These are phyloP conservation scores for Quercus robur DNA, from an alignment of 306 rosid species.

Conservation along the genomic window DNA sequence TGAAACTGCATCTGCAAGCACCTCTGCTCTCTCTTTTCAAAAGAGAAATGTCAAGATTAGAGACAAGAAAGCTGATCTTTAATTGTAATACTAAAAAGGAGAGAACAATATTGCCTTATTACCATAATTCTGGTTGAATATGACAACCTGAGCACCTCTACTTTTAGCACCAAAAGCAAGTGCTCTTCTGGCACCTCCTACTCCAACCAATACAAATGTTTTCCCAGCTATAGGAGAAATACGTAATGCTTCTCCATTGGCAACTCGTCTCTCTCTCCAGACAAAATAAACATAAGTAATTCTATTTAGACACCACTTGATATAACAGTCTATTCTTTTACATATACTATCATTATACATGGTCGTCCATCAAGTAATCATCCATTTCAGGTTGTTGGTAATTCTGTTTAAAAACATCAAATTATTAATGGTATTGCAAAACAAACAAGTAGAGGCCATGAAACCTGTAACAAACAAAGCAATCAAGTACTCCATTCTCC, in stretches of 20 bases:
- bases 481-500: background rate
- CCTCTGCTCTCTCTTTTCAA: slow-evolving; percentile 36
- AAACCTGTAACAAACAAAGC: background rate
- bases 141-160: slow-evolving; percentile 45
- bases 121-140: slow-evolving; percentile 31
- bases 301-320: background rate
- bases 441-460: background rate
- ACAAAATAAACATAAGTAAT: background rate
- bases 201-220: slow-evolving; percentile 47
- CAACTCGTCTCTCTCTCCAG: slow-evolving; percentile 2
- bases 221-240: slow-evolving; percentile 31
- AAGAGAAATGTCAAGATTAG: slow-evolving; percentile 23
- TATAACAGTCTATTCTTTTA: background rate
- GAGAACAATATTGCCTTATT: background rate
- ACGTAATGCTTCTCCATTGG: slow-evolving; percentile 20
- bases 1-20: slow-evolving; percentile 38
- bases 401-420: background rate
- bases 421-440: background rate
- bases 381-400: background rate
- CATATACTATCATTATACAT: background rate
- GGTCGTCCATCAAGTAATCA: background rate
- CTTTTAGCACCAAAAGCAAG: slow-evolving; percentile 47
- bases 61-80: background rate
- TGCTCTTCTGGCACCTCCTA: slow-evolving; percentile 53
- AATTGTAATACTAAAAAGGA: background rate